Evolutionary conservation across 73 alveolate species (phyloP).

Genomic region (Tetrahymena elliotti): DNA sequence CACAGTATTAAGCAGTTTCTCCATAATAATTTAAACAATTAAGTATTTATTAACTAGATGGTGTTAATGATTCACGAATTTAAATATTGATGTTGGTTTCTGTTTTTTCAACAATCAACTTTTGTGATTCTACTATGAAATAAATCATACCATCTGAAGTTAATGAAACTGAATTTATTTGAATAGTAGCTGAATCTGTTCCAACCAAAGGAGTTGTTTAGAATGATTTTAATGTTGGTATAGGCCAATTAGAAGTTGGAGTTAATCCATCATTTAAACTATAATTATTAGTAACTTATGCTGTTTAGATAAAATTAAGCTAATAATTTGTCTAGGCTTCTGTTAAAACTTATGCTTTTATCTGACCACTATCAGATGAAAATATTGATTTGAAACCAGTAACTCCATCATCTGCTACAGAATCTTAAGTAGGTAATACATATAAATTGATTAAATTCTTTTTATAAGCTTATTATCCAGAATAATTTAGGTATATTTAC

Average conservation of each 20-base stretch:
- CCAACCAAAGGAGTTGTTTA: background rate
- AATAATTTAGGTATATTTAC: background rate
- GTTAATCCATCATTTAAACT: background rate
- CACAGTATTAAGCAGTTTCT: background rate
- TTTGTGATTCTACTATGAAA: background rate
- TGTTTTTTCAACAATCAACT: background rate
- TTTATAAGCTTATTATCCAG: background rate
- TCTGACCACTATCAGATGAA: background rate
- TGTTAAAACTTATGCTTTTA: background rate
- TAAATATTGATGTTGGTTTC: background rate
- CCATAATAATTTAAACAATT: background rate
- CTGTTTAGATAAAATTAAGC: background rate
- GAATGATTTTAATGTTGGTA: background rate
- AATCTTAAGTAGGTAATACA: background rate
- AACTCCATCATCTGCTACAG: background rate
- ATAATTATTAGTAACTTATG: background rate
- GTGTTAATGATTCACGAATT: background rate
- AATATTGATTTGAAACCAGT: background rate
- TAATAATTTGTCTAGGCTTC: background rate
- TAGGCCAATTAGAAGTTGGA: background rate
- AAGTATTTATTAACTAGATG: background rate
- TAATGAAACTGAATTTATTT: background rate
- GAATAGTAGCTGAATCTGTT: background rate
- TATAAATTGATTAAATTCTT: background rate
- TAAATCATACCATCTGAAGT: background rate